phyloP scores from a whole-genome alignment of 257 asterid genomes.

The Ehretia macrophylla region DNA sequence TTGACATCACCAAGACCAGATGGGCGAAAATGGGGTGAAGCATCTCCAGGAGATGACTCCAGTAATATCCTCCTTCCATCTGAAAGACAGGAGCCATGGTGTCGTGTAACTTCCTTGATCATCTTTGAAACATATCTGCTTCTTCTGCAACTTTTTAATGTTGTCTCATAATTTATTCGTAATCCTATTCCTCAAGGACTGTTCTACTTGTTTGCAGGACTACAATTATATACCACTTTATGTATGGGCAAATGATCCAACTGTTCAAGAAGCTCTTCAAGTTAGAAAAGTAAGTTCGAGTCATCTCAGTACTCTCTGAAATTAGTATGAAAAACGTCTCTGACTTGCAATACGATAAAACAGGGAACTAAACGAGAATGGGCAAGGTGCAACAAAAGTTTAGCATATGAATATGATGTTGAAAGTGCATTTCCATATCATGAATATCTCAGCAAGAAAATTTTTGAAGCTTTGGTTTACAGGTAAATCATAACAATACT shows the following conservation, averaged over 20 bases:
- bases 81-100: conserved; percentile 13
- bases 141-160: neutral
- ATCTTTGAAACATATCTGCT: neutral
- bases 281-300: conserved; percentile 12
- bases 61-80: conserved; percentile 14
- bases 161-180: no score
- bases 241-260: conserved; percentile 21
- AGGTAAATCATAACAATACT: conserved; percentile 7
- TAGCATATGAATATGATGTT: neutral
- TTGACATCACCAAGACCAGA: conserved; percentile 13
- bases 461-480: conserved; percentile 15
- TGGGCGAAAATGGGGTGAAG: neutral
- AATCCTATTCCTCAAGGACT: no score
- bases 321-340: neutral
- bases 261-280: conserved; percentile 17
- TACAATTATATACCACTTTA: neutral
- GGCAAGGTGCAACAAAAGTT: conserved; percentile 17
- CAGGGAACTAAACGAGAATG: conserved; percentile 22
- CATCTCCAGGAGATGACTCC: conserved; percentile 17
- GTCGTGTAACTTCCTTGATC: conserved; percentile 28
- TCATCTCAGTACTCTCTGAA: neutral
- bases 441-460: conserved; percentile 8
- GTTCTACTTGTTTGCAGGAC: neutral
- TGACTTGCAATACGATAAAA: neutral
- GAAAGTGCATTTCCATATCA: conserved; percentile 16